Evolutionary conservation across 2,329 filamentous ascomycete species (phyloP).

Genomic region (Epicoccum nigrum): DNA sequence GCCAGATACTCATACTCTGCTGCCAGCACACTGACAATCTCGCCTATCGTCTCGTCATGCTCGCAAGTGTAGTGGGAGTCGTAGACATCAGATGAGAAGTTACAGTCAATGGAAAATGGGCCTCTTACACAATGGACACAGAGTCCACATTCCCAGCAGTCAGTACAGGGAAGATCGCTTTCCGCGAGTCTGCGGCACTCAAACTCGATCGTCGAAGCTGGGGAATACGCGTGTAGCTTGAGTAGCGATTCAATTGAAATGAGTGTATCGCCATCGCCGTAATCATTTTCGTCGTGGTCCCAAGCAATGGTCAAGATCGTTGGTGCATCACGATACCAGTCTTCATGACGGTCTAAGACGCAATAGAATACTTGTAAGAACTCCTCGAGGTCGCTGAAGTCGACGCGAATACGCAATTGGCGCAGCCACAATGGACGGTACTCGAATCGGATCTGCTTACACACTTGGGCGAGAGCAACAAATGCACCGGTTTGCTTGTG

Average conservation of each 20-base stretch:
- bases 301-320: constrained; percentile 4
- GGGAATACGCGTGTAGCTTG: constrained; percentile 4
- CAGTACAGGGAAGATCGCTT: background rate
- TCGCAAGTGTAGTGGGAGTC: too few relatives aligned
- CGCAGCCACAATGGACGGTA: constrained; percentile 17
- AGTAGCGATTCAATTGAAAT: constrained; percentile 1
- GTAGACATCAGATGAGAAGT: too few relatives aligned
- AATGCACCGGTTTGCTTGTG: background rate
- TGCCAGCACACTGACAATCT: too few relatives aligned
- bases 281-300: constrained; percentile 1
- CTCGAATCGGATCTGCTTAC: constrained; percentile 14
- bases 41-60: too few relatives aligned
- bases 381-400: background rate
- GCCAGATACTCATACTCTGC: too few relatives aligned
- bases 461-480: constrained; percentile 8
- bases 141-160: background rate
- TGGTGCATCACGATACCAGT: constrained; percentile 9
- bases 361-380: background rate
- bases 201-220: constrained; percentile 5
- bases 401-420: background rate
- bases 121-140: background rate
- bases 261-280: background rate
- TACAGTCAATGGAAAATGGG: background rate
- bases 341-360: background rate
- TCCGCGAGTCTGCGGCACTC: constrained; percentile 2